Evolutionary conservation across 139 green algal genomes (phyloP), one percentile per base, ranked within the genome.

Genomic region (Tetradesmus lagerheimii): DNA sequence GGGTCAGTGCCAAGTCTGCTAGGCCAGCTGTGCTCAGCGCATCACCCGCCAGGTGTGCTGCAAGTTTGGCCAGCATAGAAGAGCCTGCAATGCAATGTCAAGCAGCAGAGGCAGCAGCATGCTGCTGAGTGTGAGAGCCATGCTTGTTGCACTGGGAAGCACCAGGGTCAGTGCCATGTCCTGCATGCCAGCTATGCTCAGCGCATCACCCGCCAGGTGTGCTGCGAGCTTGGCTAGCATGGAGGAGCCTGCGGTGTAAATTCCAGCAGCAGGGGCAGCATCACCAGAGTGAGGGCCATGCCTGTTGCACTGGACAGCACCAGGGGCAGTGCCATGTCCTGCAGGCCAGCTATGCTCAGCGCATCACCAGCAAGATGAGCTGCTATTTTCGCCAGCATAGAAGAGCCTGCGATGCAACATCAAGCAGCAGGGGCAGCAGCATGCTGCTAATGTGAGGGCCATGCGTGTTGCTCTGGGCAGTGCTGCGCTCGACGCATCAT

Each of bases 1-100:
- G 18, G 20, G 85, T n/a, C 11, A 43, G 67, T 29, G 39, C 64
- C 53, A 92, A 9, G 4, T 85, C 67, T 9, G 15, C 18, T 38
- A 95, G 78, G 3, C 95, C 89, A 83, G 90, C 96, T 8, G 97
- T 6, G 2, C 78, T n/a, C 83, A 99, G 89, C 4, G 98, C 97
- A 87, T 99, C 94, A 1, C 66, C 89, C 1, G 94, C 94, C 67
- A 99, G 91, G 37, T 95, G 71, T 67, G 94, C 96, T 66, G 92
- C 92, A 5, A 99, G 80, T 67, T 96, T 96, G 2, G 93, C 94
- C 53, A 99, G 90, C 37, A 99, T 92, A 0, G 96, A 98, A 8
- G 96, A 99, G 6, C 98, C 98, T n/a, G 96, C 95, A n/a, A 95
- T 96, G 16, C 5, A 74, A 74, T 74, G 15, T n/a, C 25, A n/a